Base-by-base conservation (phyloP, 306 rosid species). In the Calophaca sinica region DNA sequence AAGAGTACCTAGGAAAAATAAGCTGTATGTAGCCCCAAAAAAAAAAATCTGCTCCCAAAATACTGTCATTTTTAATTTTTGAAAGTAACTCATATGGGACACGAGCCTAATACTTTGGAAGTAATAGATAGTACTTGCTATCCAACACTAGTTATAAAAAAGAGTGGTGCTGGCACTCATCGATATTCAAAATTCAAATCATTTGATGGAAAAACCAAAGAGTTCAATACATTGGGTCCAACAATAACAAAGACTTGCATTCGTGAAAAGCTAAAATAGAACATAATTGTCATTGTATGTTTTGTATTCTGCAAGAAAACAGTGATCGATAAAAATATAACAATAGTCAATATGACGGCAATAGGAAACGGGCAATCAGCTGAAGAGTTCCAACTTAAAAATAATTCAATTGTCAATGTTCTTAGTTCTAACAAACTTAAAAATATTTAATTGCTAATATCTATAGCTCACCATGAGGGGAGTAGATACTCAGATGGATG, bases 401-500 rank as follows among this genome's bases (percentile, higher is more conserved):
- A 48, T 81, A 86, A 82, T 80, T 84, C 63, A 84, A 85, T 11
- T 64, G 83, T 28, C 84, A 79, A 69, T 87, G 77, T 62, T 86
- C 82, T 60, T 82, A 84, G 55, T 75, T 87, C 74, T 87, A 74
- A 46, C 41, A 32, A 72, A 0, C 10, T 61, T 75, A 41, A 57
- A 35, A 49, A 80, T 31, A 48, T 26, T 31, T n/a, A 7, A 44
- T 62, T 67, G 48, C 49, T 70, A 79, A 5, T 57, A 76, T 52
- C 36, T 42, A 14, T 48, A 60, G 73, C 91, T 84, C 84, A 96
- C 99, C 99, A 68, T 87, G 86, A 41, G 99, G 99, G 78, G 99
- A 96, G 79, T 79, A 89, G 82, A 96, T 96, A 75, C 99, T 96
- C 50, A 92, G 88, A 84, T 92, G 99, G 87, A 96, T 96, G 38